A percentile compares a stretch with the other conserved stretches of the same genome.
Conservation (phyloP, 176 grass and related monocot genomes). For the Ensete glaucum region DNA sequence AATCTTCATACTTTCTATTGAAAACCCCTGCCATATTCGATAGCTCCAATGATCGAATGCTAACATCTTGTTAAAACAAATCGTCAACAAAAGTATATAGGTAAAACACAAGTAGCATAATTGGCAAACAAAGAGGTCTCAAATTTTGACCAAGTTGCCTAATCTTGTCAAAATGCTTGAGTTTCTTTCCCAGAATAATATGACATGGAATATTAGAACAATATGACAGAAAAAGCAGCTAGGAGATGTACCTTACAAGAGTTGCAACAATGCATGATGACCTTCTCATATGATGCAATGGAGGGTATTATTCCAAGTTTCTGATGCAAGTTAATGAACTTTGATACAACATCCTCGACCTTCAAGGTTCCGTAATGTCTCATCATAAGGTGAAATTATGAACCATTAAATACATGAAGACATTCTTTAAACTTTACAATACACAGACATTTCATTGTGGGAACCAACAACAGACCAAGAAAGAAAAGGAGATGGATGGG, state of each 20-base stretch:
- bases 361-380: conserved; percentile 33
- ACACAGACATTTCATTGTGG: background rate
- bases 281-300: conserved; percentile 43
- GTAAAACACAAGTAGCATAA: background rate
- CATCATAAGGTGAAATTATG: conserved; percentile 3
- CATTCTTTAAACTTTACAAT: background rate
- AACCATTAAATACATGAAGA: background rate
- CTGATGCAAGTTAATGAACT: conserved; percentile 56
- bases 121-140: background rate
- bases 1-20: too few relatives aligned
- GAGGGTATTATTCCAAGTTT: conserved; percentile 50
- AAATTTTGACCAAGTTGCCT: background rate
- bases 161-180: background rate
- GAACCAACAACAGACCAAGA: background rate
- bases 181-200: background rate
- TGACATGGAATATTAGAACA: background rate
- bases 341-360: conserved; percentile 58
- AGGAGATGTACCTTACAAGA: conserved; percentile 40
- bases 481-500: background rate
- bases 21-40: too few relatives aligned
- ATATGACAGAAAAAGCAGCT: background rate
- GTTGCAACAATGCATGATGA: conserved; percentile 55
- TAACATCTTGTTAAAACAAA: too few relatives aligned
- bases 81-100: too few relatives aligned
- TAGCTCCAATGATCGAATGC: too few relatives aligned